A percentile compares a stretch with the other conserved stretches of the same genome.
These are phyloP conservation scores for Scenedesmus sp. DNA, from an alignment of 163 green algal species.

Conservation along the genomic window DNA sequence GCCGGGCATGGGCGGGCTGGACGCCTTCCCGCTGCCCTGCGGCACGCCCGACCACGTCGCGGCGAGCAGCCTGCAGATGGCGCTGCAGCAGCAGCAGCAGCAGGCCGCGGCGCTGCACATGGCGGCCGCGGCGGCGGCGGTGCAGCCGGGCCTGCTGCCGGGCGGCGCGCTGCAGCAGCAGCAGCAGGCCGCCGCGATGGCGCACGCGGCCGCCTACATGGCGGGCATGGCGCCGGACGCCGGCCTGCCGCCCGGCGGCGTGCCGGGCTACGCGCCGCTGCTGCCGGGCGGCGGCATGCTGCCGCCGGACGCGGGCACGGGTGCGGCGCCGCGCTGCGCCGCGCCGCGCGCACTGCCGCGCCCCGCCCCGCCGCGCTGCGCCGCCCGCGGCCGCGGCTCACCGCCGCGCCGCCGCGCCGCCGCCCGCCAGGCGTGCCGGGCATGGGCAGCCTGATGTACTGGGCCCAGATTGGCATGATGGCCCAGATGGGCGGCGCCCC, in stretches of 20 bases:
- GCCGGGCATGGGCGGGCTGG: constrained; percentile 4
- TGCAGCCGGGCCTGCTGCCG: constrained; percentile 9
- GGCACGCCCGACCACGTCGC: constrained; percentile 13
- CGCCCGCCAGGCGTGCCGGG: neutral
- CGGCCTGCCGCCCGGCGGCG: constrained; percentile 5
- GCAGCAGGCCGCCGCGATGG: constrained; percentile 26
- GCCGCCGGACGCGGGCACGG: neutral
- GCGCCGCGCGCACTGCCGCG: too few species aligned
- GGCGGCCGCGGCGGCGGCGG: neutral
- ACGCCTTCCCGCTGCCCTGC: constrained; percentile 3
- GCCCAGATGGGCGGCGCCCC: constrained; percentile 7
- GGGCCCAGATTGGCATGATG: constrained; percentile 37
- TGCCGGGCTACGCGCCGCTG: neutral
- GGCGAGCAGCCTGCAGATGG: constrained; percentile 20
- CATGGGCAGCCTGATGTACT: constrained; percentile 46
- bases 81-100: constrained; percentile 41
- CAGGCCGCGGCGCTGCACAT: constrained; percentile 10
- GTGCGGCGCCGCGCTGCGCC: too few species aligned
- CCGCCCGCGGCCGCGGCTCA: too few species aligned
- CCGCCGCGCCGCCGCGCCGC: too few species aligned
- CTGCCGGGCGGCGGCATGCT: constrained; percentile 5
- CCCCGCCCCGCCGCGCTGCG: too few species aligned
- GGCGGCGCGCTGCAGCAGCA: neutral
- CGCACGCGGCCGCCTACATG: constrained; percentile 29
- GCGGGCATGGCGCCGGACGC: constrained; percentile 24